Percentiles rank a stretch among this genome's conserved stretches.
Evolutionary conservation across 139 green algal genomes (phyloP).

Genomic region (Trebouxia sp.): DNA sequence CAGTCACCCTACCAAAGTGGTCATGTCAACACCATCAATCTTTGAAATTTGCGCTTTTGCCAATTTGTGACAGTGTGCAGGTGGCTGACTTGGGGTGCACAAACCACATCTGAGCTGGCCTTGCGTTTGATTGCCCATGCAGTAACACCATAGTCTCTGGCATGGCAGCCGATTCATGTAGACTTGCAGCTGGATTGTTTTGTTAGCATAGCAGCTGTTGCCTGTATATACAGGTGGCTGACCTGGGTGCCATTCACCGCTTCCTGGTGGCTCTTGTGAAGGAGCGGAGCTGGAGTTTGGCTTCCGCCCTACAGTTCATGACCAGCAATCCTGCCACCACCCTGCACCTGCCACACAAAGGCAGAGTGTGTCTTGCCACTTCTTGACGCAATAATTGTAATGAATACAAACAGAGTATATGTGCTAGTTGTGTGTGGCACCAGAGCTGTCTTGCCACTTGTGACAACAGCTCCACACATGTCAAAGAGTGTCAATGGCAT

Average conservation of each 20-base stretch:
- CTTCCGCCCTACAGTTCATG: constrained; percentile 35
- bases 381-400: neutral
- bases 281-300: constrained; percentile 19
- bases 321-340: constrained; percentile 36
- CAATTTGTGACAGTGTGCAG: too few relatives aligned
- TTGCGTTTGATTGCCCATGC: too few relatives aligned
- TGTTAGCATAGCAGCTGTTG: neutral
- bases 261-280: constrained; percentile 33
- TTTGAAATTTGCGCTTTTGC: too few relatives aligned
- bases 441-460: too few relatives aligned
- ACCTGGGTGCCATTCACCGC: constrained; percentile 30
- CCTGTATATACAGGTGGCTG: constrained; percentile 27
- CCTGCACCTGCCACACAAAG: constrained; percentile 43
- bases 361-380: constrained; percentile 2
- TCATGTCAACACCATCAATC: too few relatives aligned
- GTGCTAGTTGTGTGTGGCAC: too few relatives aligned
- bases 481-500: too few relatives aligned
- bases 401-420: too few relatives aligned
- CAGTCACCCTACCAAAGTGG: too few relatives aligned
- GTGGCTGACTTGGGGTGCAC: too few relatives aligned
- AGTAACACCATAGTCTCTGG: neutral
- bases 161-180: neutral
- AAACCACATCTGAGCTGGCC: too few relatives aligned
- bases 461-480: too few relatives aligned
- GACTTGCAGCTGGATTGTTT: neutral